Conservation (phyloP, 371 early-diverging fungal genomes). For the Rhizomucor pusillus region DNA sequence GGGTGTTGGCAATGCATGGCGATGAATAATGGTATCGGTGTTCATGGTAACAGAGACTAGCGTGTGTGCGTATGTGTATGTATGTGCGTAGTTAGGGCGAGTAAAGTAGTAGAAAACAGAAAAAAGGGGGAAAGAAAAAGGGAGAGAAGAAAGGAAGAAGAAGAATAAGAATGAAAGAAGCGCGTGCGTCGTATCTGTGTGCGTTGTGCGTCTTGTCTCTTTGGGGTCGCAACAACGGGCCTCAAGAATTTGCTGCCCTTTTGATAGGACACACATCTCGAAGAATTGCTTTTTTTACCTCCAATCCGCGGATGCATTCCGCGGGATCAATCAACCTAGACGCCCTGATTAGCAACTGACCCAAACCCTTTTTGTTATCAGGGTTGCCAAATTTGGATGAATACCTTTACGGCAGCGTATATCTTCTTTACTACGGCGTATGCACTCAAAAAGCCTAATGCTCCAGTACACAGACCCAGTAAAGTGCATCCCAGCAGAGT, state of each 20-base stretch:
- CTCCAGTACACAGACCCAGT: constrained; percentile 34
- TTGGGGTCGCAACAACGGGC: too few species aligned
- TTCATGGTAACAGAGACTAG: background rate
- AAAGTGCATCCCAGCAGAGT: constrained; percentile 30
- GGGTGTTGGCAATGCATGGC: constrained; percentile 20
- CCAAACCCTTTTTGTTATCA: too few species aligned
- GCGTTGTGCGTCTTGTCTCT: too few species aligned
- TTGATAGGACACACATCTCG: too few species aligned
- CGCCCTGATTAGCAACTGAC: too few species aligned
- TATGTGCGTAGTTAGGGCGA: background rate
- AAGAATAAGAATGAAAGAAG: too few species aligned
- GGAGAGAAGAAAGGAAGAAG: background rate
- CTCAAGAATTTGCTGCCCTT: too few species aligned
- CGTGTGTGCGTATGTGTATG: background rate
- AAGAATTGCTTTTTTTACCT: too few species aligned
- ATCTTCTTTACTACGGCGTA: constrained; percentile 34
- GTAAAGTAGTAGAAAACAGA: background rate
- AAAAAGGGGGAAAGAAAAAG: background rate
- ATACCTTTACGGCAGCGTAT: constrained; percentile 43
- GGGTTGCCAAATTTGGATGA: too few species aligned
- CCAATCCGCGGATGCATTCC: constrained; percentile 2
- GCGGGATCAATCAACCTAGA: constrained; percentile 7
- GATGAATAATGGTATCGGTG: background rate
- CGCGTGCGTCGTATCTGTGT: too few species aligned
- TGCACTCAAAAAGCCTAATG: constrained; percentile 37